A percentile compares a stretch with the other conserved stretches of the same genome.
These are phyloP conservation scores for Magnolia sinica DNA, from an alignment of 164 flowering plant species.

Conservation along the genomic window DNA sequence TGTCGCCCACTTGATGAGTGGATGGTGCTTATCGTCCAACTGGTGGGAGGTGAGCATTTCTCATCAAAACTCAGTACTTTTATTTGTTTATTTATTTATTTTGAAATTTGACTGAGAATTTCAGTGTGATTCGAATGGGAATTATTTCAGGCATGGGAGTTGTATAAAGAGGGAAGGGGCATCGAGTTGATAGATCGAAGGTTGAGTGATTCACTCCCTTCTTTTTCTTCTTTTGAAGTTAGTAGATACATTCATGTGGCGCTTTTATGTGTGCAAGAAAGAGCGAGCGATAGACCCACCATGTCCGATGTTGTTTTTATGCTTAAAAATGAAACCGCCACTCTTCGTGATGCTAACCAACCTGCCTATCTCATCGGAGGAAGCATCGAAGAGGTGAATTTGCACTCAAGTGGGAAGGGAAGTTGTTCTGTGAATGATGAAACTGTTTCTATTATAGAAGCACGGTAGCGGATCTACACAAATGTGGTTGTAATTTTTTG, in stretches of 20 bases:
- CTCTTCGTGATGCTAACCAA: not conserved
- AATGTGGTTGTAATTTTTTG: too few relatives aligned
- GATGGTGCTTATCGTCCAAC: too few relatives aligned
- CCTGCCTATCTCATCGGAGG: not conserved
- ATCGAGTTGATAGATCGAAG: constrained; percentile 13
- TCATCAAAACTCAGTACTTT: too few relatives aligned
- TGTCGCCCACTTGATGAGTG: too few relatives aligned
- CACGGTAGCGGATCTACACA: not conserved
- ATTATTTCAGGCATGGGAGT: constrained; percentile 4
- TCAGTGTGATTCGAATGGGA: too few relatives aligned
- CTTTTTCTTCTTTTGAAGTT: too few relatives aligned
- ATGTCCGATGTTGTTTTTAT: constrained; percentile 4
- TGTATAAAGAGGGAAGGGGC: constrained; percentile 9
- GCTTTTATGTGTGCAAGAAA: constrained; percentile 9
- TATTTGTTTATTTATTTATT: too few relatives aligned
- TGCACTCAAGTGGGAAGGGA: not conserved
- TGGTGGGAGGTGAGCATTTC: too few relatives aligned
- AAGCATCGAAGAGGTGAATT: not conserved
- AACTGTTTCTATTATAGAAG: not conserved
- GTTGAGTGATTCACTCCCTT: too few relatives aligned
- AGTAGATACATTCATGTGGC: constrained; percentile 11
- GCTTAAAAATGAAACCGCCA: not conserved
- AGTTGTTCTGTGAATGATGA: not conserved
- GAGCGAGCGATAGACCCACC: constrained; percentile 3
- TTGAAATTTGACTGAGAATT: too few relatives aligned